Evolutionary conservation across 495 filamentous ascomycete genomes (phyloP).

Genomic region (Bacidia rubella): DNA sequence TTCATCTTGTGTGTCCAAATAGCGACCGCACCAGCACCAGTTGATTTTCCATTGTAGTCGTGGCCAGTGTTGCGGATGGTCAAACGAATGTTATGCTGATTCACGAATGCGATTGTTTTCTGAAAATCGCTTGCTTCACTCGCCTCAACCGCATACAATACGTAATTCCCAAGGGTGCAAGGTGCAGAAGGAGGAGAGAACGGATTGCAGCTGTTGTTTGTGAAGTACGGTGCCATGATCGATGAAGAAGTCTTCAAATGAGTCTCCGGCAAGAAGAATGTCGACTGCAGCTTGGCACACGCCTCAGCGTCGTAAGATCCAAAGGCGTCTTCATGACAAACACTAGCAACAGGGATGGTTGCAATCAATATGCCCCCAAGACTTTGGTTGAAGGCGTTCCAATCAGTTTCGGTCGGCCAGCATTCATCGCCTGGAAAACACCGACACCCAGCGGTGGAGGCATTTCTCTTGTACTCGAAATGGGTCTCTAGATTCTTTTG

Average conservation of each 20-base stretch:
- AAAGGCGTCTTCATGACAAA: constrained; percentile 34
- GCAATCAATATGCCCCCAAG: constrained; percentile 31
- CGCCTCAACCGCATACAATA: constrained; percentile 46
- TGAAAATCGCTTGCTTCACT: constrained; percentile 41
- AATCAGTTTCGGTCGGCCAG: constrained; percentile 33
- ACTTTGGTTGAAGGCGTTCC: constrained; percentile 31
- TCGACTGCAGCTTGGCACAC: constrained; percentile 24
- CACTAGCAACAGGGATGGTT: constrained; percentile 30
- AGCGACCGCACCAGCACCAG: constrained; percentile 38
- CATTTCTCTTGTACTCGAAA: too few species aligned
- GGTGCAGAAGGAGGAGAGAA: constrained; percentile 33
- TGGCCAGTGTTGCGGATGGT: constrained; percentile 62
- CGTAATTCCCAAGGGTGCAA: constrained; percentile 46
- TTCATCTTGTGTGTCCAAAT: constrained; percentile 52
- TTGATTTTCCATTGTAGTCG: constrained; percentile 47
- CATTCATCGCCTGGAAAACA: constrained; percentile 27
- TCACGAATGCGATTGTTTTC: constrained; percentile 48
- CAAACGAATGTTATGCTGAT: constrained; percentile 42
- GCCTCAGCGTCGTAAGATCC: constrained; percentile 23
- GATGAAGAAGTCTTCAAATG: constrained; percentile 26
- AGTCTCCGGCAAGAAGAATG: constrained; percentile 8
- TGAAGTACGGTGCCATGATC: constrained; percentile 30
- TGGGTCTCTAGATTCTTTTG: too few species aligned
- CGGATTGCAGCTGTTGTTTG: constrained; percentile 41
- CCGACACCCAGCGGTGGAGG: too few species aligned